These are phyloP conservation scores for Capsella rubella DNA, from an alignment of 441 rosid species.

Conservation along the genomic window DNA sequence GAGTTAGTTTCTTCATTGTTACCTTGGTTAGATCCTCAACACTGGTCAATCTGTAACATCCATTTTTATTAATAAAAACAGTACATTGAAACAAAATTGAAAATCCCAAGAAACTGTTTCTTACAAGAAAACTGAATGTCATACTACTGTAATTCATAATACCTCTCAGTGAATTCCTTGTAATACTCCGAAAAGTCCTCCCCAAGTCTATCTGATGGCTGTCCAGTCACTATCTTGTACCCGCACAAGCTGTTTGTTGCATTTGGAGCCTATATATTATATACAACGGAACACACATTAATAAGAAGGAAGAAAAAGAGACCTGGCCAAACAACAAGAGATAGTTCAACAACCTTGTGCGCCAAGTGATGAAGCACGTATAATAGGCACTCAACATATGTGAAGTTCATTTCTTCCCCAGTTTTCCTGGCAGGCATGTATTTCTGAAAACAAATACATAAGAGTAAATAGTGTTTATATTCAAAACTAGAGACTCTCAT, in stretches of 20 bases:
- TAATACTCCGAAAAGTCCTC: conserved; percentile 93
- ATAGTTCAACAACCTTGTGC: conserved; percentile 38
- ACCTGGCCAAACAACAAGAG: background rate
- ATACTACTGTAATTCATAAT: background rate
- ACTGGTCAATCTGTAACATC: conserved; percentile 63
- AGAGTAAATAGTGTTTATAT: conserved; percentile 24
- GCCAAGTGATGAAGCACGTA: conserved; percentile 87
- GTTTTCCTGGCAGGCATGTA: conserved; percentile 93
- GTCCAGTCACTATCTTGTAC: conserved; percentile 97
- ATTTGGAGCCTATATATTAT: conserved; percentile 78
- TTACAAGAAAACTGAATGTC: background rate
- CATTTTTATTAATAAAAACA: background rate
- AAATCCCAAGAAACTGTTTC: background rate
- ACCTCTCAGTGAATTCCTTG: conserved; percentile 94
- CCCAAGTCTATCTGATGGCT: conserved; percentile 98
- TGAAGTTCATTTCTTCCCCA: conserved; percentile 93
- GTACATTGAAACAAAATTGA: background rate
- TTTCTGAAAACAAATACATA: conserved; percentile 50
- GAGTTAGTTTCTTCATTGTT: conserved; percentile 90
- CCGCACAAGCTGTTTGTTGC: conserved; percentile 94
- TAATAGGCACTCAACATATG: conserved; percentile 88
- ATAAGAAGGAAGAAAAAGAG: conserved; percentile 24
- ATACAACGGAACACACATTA: conserved; percentile 37
- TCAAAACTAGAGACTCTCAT: background rate
- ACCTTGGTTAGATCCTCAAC: conserved; percentile 95